A percentile compares a stretch with the other conserved stretches of the same genome.
Evolutionary conservation across 2,329 filamentous ascomycete genomes (phyloP).

Genomic region (Blastomyces percursus): DNA sequence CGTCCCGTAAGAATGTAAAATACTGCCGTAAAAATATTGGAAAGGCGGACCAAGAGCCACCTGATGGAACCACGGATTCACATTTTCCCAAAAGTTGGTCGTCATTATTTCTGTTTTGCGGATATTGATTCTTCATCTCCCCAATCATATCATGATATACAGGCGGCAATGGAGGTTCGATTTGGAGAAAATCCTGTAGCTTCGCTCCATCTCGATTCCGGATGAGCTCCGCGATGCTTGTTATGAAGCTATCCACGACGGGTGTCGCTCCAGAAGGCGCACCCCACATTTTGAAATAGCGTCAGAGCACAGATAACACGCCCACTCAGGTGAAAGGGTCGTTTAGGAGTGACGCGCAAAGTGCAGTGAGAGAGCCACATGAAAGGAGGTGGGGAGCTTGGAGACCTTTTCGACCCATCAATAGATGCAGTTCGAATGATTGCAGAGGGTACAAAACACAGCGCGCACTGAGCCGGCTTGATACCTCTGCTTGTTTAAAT

Average conservation of each 20-base stretch:
- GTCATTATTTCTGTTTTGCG: constrained; percentile 33
- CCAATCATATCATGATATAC: constrained; percentile 57
- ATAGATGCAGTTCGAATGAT: background rate
- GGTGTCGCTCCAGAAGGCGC: constrained; percentile 39
- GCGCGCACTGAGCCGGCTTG: background rate
- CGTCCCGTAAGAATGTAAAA: constrained; percentile 67
- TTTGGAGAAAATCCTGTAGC: constrained; percentile 59
- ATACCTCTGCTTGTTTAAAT: background rate
- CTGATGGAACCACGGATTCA: constrained; percentile 51
- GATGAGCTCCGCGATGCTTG: constrained; percentile 52
- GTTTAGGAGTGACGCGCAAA: background rate
- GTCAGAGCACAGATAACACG: background rate
- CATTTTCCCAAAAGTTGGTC: constrained; percentile 48
- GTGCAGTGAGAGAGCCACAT: background rate
- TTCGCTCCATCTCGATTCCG: constrained; percentile 51
- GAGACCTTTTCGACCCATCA: background rate
- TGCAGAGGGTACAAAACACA: background rate
- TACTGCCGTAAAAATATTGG: constrained; percentile 71
- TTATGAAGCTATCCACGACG: constrained; percentile 57
- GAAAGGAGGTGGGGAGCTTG: background rate
- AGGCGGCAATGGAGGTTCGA: constrained; percentile 59
- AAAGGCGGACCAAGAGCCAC: constrained; percentile 65
- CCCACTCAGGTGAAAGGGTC: background rate
- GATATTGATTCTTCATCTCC: constrained; percentile 54
- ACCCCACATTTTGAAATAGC: constrained; percentile 10